Base-by-base conservation (phyloP, 352 stramenopile species). In the Phytophthora fragariae region DNA sequence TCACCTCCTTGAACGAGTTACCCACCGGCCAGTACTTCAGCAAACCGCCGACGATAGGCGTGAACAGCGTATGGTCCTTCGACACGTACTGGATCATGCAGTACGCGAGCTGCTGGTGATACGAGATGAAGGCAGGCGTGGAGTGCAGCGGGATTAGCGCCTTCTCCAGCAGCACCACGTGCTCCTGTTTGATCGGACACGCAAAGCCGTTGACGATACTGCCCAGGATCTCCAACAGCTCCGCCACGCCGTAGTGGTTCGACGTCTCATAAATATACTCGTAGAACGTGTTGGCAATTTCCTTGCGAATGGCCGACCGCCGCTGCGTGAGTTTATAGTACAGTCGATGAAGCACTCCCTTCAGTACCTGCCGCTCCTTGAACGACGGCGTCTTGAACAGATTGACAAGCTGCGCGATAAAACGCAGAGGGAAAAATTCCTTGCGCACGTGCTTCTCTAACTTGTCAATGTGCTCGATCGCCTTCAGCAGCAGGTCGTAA, bases 211-310 rank as follows among this genome's bases (percentile, higher is more conserved):
- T 97, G 31, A 97, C 90, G 62, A 97, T 97, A 66, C 88, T 95
- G 62, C 90, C 91, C 47, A 97, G 66, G 39, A 97, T 95, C 73
- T 96, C 89, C 52, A 97, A 75, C 56, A 97, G 75, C 75, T 97
- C 91, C 31, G 89, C 89, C 62, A 97, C 88, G 67, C 91, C 91
- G 70, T 95, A 94, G 76, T 97, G 88, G 63, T 94, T 95, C 77
- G 79, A 90, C 33, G 80, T 94, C 85, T 97, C 91, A 93, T 97
- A 97, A 92, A 96, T 94, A 92, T 95, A 97, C 86, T 94, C 89
- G 82, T 95, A 96, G 68, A 97, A 96, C 63, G 89, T 82, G 72
- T 96, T 80, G 65, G 89, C 86, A 77, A 97, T 96, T 73, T 95
- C 88, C 73, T 93, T 93, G 57, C 91, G 88, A 80, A 97, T 96